Conservation (phyloP, 2,329 filamentous ascomycete species). For the Diaporthe sp. region DNA sequence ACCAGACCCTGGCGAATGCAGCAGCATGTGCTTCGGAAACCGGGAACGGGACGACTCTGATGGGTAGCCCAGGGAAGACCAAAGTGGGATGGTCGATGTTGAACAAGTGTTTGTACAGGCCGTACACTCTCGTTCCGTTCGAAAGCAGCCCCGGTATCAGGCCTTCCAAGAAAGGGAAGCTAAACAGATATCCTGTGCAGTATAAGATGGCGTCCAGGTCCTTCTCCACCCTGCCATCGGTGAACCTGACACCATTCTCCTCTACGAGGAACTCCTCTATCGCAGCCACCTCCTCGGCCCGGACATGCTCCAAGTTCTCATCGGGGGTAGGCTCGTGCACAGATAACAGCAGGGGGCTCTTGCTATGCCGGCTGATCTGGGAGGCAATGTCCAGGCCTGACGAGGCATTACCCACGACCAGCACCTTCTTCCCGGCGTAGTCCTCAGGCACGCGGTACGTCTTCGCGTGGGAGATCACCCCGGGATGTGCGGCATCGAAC, state of each 20-base stretch:
- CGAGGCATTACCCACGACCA: conserved; percentile 87
- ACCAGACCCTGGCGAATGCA: conserved; percentile 82
- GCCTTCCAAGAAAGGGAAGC: conserved; percentile 78
- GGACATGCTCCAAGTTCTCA: conserved; percentile 59
- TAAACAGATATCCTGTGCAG: conserved; percentile 91
- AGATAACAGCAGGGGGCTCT: conserved; percentile 74
- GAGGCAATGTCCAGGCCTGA: conserved; percentile 87
- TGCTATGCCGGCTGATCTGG: conserved; percentile 77
- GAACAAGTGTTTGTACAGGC: conserved; percentile 85
- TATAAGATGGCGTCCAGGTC: conserved; percentile 85
- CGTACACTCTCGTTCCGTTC: conserved; percentile 77
- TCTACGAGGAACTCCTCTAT: conserved; percentile 70
- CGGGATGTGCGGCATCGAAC: conserved; percentile 73
- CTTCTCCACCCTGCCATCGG: conserved; percentile 73
- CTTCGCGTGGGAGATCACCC: conserved; percentile 81
- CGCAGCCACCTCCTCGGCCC: conserved; percentile 66
- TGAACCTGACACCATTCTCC: conserved; percentile 73
- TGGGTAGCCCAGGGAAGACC: conserved; percentile 81
- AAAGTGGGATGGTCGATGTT: conserved; percentile 82
- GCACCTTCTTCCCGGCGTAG: conserved; percentile 79
- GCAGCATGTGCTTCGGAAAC: conserved; percentile 84
- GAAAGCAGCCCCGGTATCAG: conserved; percentile 69
- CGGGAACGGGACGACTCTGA: conserved; percentile 91
- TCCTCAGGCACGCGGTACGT: conserved; percentile 77
- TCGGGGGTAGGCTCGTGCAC: conserved; percentile 66